Conservation (phyloP, 148 eudicot genomes). For the Mesembryanthemum crystallinum region DNA sequence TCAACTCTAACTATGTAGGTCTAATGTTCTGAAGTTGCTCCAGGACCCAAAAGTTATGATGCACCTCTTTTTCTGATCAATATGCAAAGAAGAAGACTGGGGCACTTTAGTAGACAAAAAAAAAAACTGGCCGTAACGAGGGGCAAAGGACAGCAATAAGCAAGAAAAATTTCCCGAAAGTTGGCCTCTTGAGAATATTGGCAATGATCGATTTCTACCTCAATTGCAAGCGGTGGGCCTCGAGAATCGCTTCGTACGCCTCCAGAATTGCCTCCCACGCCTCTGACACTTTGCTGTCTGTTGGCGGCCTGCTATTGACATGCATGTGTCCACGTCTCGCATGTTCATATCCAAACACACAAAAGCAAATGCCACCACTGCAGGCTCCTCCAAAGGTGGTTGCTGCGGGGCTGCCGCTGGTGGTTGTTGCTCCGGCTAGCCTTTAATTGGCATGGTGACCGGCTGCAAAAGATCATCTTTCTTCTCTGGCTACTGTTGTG, state of each 20-base stretch:
- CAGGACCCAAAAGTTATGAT: conserved; percentile 16
- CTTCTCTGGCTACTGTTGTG: not conserved
- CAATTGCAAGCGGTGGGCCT: no score
- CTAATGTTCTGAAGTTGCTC: conserved; percentile 6
- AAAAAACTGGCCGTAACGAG: not conserved
- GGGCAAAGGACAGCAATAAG: not conserved
- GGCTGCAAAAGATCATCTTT: conserved; percentile 1
- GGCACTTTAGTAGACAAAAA: conserved; percentile 18
- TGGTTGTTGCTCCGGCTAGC: no score
- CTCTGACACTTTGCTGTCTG: no score
- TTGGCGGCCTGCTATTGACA: no score
- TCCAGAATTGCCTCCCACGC: no score
- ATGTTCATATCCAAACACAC: no score
- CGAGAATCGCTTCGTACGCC: no score
- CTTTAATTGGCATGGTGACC: not conserved
- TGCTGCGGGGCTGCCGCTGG: no score
- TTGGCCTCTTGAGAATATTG: not conserved
- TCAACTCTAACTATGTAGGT: not conserved
- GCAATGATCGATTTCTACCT: no score
- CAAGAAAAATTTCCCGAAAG: not conserved
- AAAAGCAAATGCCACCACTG: no score
- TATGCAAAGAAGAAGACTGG: conserved; percentile 18
- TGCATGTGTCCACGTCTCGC: no score
- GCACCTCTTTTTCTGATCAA: conserved; percentile 13
- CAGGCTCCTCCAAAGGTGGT: no score